Evolutionary conservation across 2,329 filamentous ascomycete species (phyloP).

Genomic region (Trichoderma koningii): DNA sequence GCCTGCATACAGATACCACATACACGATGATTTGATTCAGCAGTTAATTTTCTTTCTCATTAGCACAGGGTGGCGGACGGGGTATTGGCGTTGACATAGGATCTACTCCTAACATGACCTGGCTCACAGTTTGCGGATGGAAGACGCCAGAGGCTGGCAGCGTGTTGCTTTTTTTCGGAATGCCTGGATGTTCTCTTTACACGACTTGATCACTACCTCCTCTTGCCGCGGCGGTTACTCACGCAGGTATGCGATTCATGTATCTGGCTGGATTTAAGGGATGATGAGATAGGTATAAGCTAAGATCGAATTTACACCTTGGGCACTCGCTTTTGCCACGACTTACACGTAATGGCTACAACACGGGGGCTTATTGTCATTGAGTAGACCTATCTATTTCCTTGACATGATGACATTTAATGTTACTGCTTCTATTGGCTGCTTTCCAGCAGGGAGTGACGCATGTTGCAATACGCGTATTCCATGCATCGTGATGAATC

Average conservation of each 20-base stretch:
- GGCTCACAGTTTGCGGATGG: constrained; percentile 26
- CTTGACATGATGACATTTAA: constrained; percentile 5
- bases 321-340: neutral
- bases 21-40: constrained; percentile 20
- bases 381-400: neutral
- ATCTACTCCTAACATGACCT: constrained; percentile 6
- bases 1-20: constrained; percentile 27
- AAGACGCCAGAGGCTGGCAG: constrained; percentile 18
- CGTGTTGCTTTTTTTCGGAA: constrained; percentile 12
- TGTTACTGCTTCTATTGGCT: neutral
- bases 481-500: neutral
- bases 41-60: constrained; percentile 3
- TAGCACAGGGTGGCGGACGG: neutral
- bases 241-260: constrained; percentile 13
- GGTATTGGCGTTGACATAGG: constrained; percentile 26
- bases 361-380: neutral
- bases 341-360: neutral
- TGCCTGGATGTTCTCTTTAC: neutral
- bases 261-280: constrained; percentile 20
- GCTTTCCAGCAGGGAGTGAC: neutral
- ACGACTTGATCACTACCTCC: neutral
- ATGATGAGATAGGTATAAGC: constrained; percentile 14
- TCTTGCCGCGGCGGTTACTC: neutral
- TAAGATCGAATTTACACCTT: constrained; percentile 1
- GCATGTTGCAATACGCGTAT: neutral